phyloP scores from a whole-genome alignment of 768 basidiomycete genomes.

The Pholiota conissans region DNA sequence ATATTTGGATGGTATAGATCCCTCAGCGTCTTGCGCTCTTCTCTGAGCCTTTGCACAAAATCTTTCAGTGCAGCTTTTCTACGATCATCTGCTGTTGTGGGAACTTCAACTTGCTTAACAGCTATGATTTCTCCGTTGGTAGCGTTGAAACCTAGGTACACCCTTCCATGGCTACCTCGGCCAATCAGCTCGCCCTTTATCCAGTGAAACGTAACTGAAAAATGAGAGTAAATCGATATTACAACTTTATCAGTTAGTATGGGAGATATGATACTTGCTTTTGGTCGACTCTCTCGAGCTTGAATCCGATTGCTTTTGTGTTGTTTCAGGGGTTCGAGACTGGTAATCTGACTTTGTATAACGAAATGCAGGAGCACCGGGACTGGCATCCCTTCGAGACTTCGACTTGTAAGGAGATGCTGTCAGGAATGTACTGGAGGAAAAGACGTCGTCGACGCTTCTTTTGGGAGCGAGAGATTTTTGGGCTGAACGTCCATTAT shows the following conservation, averaged over 20 bases:
- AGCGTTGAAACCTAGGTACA: slow-evolving; percentile 89
- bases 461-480: background rate
- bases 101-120: slow-evolving; percentile 94
- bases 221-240: background rate
- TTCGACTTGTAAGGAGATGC: background rate
- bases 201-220: slow-evolving; percentile 78
- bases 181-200: slow-evolving; percentile 91
- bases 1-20: slow-evolving; percentile 90
- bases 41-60: slow-evolving; percentile 75
- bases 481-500: background rate
- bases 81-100: slow-evolving; percentile 70
- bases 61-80: slow-evolving; percentile 57
- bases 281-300: background rate
- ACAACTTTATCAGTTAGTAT: no score
- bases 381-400: background rate
- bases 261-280: background rate
- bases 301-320: background rate
- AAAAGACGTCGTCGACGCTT: slow-evolving; percentile 4
- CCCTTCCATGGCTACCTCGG: slow-evolving; percentile 90
- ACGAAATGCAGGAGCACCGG: background rate
- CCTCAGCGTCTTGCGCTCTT: slow-evolving; percentile 84
- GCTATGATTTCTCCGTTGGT: slow-evolving; percentile 93
- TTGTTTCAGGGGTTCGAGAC: background rate
- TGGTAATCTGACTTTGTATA: background rate
- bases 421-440: background rate